phyloP scores from a whole-genome alignment of 768 basidiomycete species.

The Hypsizygus marmoreus region DNA sequence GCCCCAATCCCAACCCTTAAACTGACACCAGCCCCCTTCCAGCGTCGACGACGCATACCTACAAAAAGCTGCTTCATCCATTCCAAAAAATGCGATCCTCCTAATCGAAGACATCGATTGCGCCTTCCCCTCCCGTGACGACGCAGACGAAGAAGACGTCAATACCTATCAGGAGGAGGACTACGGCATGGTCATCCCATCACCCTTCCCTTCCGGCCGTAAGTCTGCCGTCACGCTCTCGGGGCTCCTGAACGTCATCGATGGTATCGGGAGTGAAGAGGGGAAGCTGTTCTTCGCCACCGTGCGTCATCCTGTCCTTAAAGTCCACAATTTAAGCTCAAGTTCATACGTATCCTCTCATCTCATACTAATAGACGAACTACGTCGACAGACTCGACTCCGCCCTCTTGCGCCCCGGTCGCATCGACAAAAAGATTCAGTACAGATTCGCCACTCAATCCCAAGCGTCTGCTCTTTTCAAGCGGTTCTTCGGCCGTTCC shows the following conservation, averaged over 20 bases:
- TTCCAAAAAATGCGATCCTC: conserved; percentile 55
- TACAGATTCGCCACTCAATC: conserved; percentile 49
- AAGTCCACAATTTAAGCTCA: background rate
- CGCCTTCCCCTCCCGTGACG: conserved; percentile 52
- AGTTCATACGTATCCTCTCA: too few species aligned
- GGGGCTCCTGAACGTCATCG: conserved; percentile 58
- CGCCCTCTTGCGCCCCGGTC: conserved; percentile 58
- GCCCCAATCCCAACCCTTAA: background rate
- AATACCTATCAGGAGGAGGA: background rate
- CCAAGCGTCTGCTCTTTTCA: conserved; percentile 51
- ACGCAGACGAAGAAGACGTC: conserved; percentile 29
- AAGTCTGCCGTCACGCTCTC: conserved; percentile 49
- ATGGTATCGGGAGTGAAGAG: conserved; percentile 63
- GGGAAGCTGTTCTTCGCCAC: conserved; percentile 65
- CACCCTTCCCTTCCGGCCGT: too few species aligned
- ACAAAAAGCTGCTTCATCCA: conserved; percentile 43
- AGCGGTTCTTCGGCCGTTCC: conserved; percentile 43
- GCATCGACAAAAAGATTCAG: conserved; percentile 55
- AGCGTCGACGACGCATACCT: conserved; percentile 55
- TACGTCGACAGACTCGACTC: conserved; percentile 56
- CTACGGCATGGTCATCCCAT: conserved; percentile 14
- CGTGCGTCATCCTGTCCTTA: conserved; percentile 27
- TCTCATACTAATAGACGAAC: too few species aligned
- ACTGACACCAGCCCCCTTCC: too few species aligned
- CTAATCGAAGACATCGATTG: conserved; percentile 66